Evolutionary conservation across 2,329 filamentous ascomycete genomes (phyloP), one percentile per base, ranked within the genome.

Genomic region (Exophiala sp.): DNA sequence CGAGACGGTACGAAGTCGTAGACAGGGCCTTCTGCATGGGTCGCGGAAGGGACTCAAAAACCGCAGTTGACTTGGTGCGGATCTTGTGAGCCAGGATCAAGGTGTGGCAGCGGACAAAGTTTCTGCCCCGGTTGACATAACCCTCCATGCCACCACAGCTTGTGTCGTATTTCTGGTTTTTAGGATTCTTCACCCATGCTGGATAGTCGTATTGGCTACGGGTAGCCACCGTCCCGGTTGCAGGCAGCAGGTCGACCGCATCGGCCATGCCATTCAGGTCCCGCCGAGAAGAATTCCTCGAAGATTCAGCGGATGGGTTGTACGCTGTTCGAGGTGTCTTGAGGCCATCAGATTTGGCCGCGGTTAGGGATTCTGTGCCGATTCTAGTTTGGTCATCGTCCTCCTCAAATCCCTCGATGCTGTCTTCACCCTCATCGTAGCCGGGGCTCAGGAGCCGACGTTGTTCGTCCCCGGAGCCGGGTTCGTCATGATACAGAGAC

Each of bases 171-270:
- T 60, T 60, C 3, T 63, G 57, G 13, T 64, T 52, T 39, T 68
- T 67, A 1, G 70, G 65, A 32, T 64, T 63, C 6, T 66, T 58
- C 24, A 81, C 79, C 64, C 87, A 86, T 1, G 77, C 79, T 46
- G 81, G 73, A 13, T 85, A 82, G 55, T 81, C 53, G 32, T 41
- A 22, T 23, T 48, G 40, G 53, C 63, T 44, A 69, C 58, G 50
- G 67, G 68, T 49, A 64, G 68, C 65, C 39, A 67, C 62, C 53
- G 76, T 76, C 47, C 74, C 75, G 46, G 76, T 75, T 5, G 70
- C 67, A 24, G 67, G 56, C 46, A 71, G 64, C 29, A 63, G 48
- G 19, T 65, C 58, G 27, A 60, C 48, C 18, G 27, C 37, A n/a
- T 24, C 32, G 14, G 16, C 41, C 8, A 34, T 23, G n/a, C 49